Evolutionary conservation across 2,329 filamentous ascomycete genomes (phyloP), one percentile per base, ranked within the genome.

Genomic region (Diaporthe citri): DNA sequence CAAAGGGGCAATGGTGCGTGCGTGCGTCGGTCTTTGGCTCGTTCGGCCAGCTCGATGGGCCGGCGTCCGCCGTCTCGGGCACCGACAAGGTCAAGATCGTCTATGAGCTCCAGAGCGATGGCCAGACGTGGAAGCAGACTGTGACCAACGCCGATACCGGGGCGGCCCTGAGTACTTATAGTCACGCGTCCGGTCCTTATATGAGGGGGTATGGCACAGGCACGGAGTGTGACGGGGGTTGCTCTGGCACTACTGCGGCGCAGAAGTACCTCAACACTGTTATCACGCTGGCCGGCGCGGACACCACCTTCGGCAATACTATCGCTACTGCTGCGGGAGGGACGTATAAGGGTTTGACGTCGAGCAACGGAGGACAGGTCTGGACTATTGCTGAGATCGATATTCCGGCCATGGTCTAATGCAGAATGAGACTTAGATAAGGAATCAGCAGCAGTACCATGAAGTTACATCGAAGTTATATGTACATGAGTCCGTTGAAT

Each of bases 151-250:
- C 81, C 4, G 60, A 80, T 28, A 85, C 82, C n/a, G 82, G 83
- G 10, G 79, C 76, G 6, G 51, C 79, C 0, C 79, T 86, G 15
- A 83, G 81, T 12, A 80, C 80, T 1, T 85, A 83, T 77, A 59
- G 59, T 8, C 79, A 81, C 34, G 78, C 80, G 46, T 82, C 82
- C 8, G 84, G 84, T 0, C 82, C 82, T 15, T 76, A 77, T 17
- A 86, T 85, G 84, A 84, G 78, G 15, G 83, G 81, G 4, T 82
- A 80, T 62, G 82, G 84, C 51, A 86, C 84, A 1, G 84, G 84
- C 15, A 86, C 84, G 3, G 83, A 86, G 76, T 86, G 84, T 51
- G 75, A 85, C 76, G 70, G 78, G 15, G 77, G 75, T 48, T 86
- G 84, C 79, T 82, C 79, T 0, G 82, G 82, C 34, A 86, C 84